phyloP scores from a whole-genome alignment of 2,329 filamentous ascomycete species.

The Dryadomyces quercivorus region DNA sequence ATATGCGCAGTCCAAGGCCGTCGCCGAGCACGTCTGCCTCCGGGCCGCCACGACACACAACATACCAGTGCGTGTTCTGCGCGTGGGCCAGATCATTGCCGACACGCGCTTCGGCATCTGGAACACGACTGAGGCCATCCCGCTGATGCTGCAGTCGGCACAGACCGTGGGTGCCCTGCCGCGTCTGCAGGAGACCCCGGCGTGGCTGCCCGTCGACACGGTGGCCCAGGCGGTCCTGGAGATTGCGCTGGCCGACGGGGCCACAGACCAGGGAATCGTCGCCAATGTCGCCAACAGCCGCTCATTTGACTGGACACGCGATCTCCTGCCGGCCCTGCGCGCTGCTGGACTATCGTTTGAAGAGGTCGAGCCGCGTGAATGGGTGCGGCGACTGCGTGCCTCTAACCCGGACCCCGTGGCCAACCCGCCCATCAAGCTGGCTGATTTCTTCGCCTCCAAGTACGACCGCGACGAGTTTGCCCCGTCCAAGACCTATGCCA shows the following conservation, averaged over 20 bases:
- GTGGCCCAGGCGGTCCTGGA: conserved; percentile 29
- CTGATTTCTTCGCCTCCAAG: conserved; percentile 38
- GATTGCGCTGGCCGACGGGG: conserved; percentile 12
- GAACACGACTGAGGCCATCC: conserved; percentile 39
- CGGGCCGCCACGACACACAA: conserved; percentile 3
- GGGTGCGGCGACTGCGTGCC: conserved; percentile 28
- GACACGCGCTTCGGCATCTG: conserved; percentile 34
- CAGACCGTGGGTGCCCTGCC: conserved; percentile 31
- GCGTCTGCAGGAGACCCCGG: conserved; percentile 28
- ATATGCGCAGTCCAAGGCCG: conserved; percentile 24
- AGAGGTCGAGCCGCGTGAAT: conserved; percentile 28
- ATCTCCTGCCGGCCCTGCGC: conserved; percentile 29
- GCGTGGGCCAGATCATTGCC: conserved; percentile 38
- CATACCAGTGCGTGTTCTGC: conserved; percentile 21
- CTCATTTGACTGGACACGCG: conserved; percentile 23
- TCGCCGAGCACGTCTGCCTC: not conserved
- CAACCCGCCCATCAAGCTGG: conserved; percentile 39
- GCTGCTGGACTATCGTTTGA: conserved; percentile 31
- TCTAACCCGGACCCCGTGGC: conserved; percentile 22
- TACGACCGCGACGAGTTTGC: conserved; percentile 21
- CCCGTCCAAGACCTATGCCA: not conserved
- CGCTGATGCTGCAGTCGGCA: conserved; percentile 35
- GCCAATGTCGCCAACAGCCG: conserved; percentile 35
- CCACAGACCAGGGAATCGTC: conserved; percentile 18
- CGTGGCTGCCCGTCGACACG: conserved; percentile 33